These are phyloP conservation scores for Allium sativum DNA, from an alignment of 106 monocot genomes.

Conservation along the genomic window DNA sequence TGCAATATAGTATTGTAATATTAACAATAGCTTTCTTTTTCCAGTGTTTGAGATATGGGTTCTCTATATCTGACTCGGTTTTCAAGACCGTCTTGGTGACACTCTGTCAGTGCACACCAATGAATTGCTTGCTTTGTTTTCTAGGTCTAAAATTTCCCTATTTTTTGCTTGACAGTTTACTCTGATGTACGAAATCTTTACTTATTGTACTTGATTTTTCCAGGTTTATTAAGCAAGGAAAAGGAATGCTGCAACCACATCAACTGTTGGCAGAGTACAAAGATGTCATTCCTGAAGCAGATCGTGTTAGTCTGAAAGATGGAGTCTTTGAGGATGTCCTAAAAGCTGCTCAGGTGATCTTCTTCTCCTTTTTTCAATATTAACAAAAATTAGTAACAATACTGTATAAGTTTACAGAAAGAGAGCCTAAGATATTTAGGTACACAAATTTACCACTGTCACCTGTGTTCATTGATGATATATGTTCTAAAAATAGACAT, in stretches of 20 bases:
- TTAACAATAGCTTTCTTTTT: background rate
- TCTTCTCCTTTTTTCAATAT: too few relatives aligned
- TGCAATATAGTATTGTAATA: slow-evolving; percentile 1
- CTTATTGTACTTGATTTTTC: background rate
- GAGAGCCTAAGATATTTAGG: too few relatives aligned
- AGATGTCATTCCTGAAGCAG: slow-evolving; percentile 39
- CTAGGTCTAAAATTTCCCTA: slow-evolving; percentile 36
- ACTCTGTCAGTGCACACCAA: slow-evolving; percentile 54
- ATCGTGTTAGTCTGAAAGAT: slow-evolving; percentile 31
- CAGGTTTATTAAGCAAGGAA: slow-evolving; percentile 85
- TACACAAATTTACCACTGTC: too few relatives aligned
- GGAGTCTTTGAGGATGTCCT: slow-evolving; percentile 50
- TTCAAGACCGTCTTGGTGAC: slow-evolving; percentile 44
- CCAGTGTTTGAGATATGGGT: slow-evolving; percentile 17
- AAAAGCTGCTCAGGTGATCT: slow-evolving; percentile 63
- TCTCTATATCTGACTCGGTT: slow-evolving; percentile 28
- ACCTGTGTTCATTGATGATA: too few relatives aligned
- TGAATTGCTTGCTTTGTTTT: slow-evolving; percentile 48
- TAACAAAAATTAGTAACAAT: too few relatives aligned
- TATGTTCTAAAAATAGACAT: too few relatives aligned
- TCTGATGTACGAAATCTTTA: background rate
- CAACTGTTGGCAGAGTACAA: slow-evolving; percentile 56
- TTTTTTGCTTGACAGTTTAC: slow-evolving; percentile 1
- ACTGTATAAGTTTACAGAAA: too few relatives aligned
- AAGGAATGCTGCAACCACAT: slow-evolving; percentile 86